Evolutionary conservation across 805 yeast species (phyloP), one percentile per base, ranked within the genome.

Genomic region (Sugiyamaella americana): DNA sequence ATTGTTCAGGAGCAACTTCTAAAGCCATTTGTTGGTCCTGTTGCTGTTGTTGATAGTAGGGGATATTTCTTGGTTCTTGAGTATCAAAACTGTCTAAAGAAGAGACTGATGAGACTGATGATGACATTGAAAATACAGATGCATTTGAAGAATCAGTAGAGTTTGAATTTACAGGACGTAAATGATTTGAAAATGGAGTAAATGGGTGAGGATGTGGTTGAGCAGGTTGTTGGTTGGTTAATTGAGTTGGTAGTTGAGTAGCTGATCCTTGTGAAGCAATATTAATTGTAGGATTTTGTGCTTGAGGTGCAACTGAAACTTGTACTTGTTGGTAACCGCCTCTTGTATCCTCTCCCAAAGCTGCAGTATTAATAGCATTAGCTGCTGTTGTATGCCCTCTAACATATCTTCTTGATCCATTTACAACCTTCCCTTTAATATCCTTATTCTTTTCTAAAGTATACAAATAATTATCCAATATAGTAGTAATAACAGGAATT

Each of bases 401-500:
- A 26, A 26, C 32, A 26, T 26, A 26, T 26, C 32, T 8, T 26
- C 32, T 26, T 13, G 32, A 26, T 26, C 32, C 32, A 26, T 26
- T 26, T 8, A 13, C 32, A 26, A 8, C 11, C 8, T 8, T 13
- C 32, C 13, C 13, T 26, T 26, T 8, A 8, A 26, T 26, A 8
- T 13, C 8, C 32, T 26, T 26, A 8, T 8, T 26, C 32, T 26
- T 26, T 26, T 30, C 36, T 37, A 35, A 34, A 37, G 52, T 42
- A 45, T 46, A 53, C 43, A 87, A 68, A 63, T 84, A 91, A 65
- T 91, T 89, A 64, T 93, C 98, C 53, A 91, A 72, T 2, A 93
- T 84, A 0, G 98, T 89, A 46, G 96, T 93, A 37, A 91, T 76
- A 2, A 91, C 79, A 1, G 97, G 96, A 35, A 93, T 75, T 51